phyloP scores from a whole-genome alignment of 257 asterid species.

The Solanum etuberosum region DNA sequence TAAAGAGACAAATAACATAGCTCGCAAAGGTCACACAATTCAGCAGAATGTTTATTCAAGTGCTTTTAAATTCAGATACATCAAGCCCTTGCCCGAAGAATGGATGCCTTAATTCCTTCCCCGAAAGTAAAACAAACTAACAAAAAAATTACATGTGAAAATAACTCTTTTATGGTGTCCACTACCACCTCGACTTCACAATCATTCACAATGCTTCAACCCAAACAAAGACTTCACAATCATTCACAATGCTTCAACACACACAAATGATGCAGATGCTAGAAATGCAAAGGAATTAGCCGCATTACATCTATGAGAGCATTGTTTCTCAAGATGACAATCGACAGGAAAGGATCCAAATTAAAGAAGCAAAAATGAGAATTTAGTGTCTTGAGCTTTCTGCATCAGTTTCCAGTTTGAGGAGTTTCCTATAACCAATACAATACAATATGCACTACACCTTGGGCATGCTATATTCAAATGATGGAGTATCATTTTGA shows the following conservation, averaged over 20 bases:
- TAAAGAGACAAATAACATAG: background rate
- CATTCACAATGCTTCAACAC: background rate
- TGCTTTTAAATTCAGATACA: background rate
- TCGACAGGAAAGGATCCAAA: too few species aligned
- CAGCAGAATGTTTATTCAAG: background rate
- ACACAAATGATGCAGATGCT: background rate
- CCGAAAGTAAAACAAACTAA: background rate
- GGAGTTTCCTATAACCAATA: too few species aligned
- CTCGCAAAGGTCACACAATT: background rate
- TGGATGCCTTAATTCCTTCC: background rate
- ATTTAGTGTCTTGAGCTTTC: too few species aligned
- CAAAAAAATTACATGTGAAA: background rate
- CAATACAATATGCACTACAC: too few species aligned
- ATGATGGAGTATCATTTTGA: too few species aligned
- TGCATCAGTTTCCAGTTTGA: too few species aligned
- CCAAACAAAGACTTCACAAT: too few species aligned
- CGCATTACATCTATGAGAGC: background rate
- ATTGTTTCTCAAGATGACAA: background rate
- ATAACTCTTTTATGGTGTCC: background rate
- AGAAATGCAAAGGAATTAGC: background rate
- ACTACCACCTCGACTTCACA: background rate
- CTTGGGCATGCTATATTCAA: too few species aligned
- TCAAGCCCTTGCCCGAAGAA: background rate
- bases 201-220: background rate
- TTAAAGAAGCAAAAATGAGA: background rate